phyloP scores from a whole-genome alignment of 306 rosid species.

The Cicer pinnatifidum region DNA sequence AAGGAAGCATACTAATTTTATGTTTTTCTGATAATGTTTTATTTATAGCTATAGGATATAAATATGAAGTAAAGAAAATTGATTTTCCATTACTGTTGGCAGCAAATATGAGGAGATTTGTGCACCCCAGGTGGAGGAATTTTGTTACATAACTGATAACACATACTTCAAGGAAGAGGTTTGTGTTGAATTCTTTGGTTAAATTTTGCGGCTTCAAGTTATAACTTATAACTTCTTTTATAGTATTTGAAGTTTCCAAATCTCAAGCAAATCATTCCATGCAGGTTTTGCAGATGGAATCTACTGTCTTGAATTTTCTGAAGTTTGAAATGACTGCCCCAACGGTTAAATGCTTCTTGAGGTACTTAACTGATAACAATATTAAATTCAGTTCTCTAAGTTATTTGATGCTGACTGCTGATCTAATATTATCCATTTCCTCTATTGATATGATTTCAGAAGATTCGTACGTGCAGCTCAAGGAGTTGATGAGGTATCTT shows the following conservation, averaged over 20 bases:
- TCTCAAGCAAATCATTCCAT: constrained; percentile 40
- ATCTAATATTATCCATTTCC: constrained; percentile 28
- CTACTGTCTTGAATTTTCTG: constrained; percentile 80
- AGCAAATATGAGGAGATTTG: constrained; percentile 98
- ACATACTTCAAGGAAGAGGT: constrained; percentile 96
- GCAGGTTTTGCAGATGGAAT: constrained; percentile 95
- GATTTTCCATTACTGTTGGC: constrained; percentile 38
- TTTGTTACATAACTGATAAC: constrained; percentile 94
- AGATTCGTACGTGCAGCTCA: constrained; percentile 94
- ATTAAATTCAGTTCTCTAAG: background rate
- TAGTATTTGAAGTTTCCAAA: constrained; percentile 13
- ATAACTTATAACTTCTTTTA: constrained; percentile 5
- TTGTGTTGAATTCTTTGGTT: constrained; percentile 31
- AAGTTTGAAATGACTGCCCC: constrained; percentile 99
- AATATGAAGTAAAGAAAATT: constrained; percentile 13
- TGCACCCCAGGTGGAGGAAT: constrained; percentile 98
- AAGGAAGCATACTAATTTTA: constrained; percentile 45
- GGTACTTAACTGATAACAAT: constrained; percentile 46
- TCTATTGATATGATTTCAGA: constrained; percentile 51
- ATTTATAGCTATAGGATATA: background rate
- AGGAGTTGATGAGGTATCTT: constrained; percentile 70
- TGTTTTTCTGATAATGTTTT: background rate
- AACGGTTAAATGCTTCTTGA: constrained; percentile 83
- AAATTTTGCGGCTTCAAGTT: background rate
- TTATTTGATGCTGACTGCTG: background rate